A percentile compares a stretch with the other conserved stretches of the same genome.
Evolutionary conservation across 2,329 filamentous ascomycete species (phyloP).

Genomic region (Sarocladium kiliense): DNA sequence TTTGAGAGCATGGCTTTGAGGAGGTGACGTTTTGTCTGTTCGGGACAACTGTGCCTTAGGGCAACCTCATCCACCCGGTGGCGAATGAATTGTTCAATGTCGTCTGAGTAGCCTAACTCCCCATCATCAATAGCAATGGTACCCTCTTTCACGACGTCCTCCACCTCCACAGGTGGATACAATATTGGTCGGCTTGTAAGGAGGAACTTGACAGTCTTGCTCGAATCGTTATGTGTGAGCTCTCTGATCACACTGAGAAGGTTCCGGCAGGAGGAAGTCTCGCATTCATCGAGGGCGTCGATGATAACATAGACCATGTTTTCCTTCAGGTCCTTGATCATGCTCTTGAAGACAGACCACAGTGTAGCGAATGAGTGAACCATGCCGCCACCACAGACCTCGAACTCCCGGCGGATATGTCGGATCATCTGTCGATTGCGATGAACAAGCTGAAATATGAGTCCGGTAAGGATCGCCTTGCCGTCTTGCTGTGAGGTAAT

Average conservation of each 20-base stretch:
- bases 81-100: conserved; percentile 26
- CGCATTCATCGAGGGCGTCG: conserved; percentile 34
- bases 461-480: conserved; percentile 26
- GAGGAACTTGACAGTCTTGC: conserved; percentile 26
- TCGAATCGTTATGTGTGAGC: conserved; percentile 14
- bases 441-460: conserved; percentile 29
- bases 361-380: conserved; percentile 26
- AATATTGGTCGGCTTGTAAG: conserved; percentile 24
- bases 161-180: conserved; percentile 9
- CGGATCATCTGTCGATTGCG: conserved; percentile 25
- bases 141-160: conserved; percentile 6
- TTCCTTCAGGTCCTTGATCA: conserved; percentile 22
- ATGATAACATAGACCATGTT: conserved; percentile 26
- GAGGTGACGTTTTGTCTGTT: conserved; percentile 21
- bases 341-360: conserved; percentile 27
- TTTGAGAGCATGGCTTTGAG: conserved; percentile 23
- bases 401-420: conserved; percentile 24
- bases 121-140: conserved; percentile 18
- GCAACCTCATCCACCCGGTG: conserved; percentile 25
- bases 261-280: conserved; percentile 18
- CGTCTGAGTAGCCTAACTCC: conserved; percentile 18
- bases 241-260: conserved; percentile 19
- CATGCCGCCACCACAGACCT: conserved; percentile 25
- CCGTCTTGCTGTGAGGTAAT: conserved; percentile 25
- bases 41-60: conserved; percentile 17